Evolutionary conservation across 2,329 filamentous ascomycete genomes (phyloP).

Genomic region (Colletotrichum cuscutae): DNA sequence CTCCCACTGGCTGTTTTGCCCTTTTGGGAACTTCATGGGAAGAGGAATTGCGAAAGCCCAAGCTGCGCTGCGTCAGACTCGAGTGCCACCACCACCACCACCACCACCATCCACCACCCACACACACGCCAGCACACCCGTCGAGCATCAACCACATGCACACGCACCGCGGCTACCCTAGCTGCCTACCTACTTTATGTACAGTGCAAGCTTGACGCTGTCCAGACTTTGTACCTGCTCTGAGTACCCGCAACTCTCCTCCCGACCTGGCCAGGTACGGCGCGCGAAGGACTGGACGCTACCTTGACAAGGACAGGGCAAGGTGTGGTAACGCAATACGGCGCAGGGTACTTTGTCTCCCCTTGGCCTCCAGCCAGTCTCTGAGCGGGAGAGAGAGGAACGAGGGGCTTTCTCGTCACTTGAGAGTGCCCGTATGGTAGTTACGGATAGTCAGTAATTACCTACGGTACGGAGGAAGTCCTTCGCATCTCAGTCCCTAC

Average conservation of each 20-base stretch:
- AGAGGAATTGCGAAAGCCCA: constrained; percentile 1
- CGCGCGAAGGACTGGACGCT: constrained; percentile 18
- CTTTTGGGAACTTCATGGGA: neutral
- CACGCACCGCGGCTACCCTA: neutral
- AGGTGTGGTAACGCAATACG: constrained; percentile 14
- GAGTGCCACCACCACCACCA: neutral
- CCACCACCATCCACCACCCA: neutral
- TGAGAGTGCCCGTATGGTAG: neutral
- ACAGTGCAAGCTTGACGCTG: neutral
- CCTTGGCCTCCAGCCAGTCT: neutral
- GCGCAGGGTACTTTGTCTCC: constrained; percentile 11
- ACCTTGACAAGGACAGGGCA: constrained; percentile 25
- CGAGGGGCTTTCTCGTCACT: neutral
- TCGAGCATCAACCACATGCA: neutral
- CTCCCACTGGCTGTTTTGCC: constrained; percentile 22
- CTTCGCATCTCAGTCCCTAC: neutral
- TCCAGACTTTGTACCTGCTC: constrained; percentile 18
- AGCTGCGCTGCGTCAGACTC: constrained; percentile 1
- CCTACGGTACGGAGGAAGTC: neutral
- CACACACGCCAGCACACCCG: neutral
- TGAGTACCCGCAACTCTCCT: constrained; percentile 25
- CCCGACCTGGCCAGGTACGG: constrained; percentile 29
- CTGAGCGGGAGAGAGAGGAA: neutral
- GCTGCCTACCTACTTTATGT: constrained; percentile 5
- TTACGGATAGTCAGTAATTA: neutral